Conservation (phyloP, 2,329 filamentous ascomycete genomes). For the Verticillium alfalfae region DNA sequence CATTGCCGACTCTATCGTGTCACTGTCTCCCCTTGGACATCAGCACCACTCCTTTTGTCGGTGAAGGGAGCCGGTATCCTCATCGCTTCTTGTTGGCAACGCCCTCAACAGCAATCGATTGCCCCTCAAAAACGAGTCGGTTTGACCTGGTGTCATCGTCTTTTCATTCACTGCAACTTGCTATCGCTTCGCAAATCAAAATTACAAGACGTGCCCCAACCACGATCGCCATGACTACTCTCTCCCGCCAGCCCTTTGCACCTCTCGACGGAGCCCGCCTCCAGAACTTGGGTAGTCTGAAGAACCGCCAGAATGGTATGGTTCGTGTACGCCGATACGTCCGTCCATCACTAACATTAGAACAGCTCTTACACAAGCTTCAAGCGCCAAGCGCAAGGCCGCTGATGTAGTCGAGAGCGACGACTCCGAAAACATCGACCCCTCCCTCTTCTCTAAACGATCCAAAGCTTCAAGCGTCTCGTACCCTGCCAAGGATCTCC, state of each 20-base stretch:
- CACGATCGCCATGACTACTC: conserved; percentile 41
- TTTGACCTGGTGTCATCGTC: not conserved
- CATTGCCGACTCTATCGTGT: not conserved
- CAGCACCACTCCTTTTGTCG: not conserved
- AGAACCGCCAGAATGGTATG: conserved; percentile 73
- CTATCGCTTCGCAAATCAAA: not conserved
- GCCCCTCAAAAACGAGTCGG: not conserved
- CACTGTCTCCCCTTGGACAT: not conserved
- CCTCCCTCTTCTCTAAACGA: conserved; percentile 51
- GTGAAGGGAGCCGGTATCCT: not conserved
- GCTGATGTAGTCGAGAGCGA: conserved; percentile 40
- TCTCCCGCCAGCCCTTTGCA: conserved; percentile 68
- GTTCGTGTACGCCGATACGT: conserved; percentile 9
- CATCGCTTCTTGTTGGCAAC: not conserved
- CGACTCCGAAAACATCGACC: conserved; percentile 59
- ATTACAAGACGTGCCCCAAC: not conserved
- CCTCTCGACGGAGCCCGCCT: conserved; percentile 65
- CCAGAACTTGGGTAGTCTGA: conserved; percentile 66
- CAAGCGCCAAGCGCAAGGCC: conserved; percentile 53
- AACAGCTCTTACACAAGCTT: conserved; percentile 33
- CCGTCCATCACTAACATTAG: not conserved
- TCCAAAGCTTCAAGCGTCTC: conserved; percentile 43
- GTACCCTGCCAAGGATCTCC: conserved; percentile 34
- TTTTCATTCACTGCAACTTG: not conserved
- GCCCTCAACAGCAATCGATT: not conserved